These are phyloP conservation scores for Daucus carota DNA, from an alignment of 129 eudicot species.

Conservation along the genomic window DNA sequence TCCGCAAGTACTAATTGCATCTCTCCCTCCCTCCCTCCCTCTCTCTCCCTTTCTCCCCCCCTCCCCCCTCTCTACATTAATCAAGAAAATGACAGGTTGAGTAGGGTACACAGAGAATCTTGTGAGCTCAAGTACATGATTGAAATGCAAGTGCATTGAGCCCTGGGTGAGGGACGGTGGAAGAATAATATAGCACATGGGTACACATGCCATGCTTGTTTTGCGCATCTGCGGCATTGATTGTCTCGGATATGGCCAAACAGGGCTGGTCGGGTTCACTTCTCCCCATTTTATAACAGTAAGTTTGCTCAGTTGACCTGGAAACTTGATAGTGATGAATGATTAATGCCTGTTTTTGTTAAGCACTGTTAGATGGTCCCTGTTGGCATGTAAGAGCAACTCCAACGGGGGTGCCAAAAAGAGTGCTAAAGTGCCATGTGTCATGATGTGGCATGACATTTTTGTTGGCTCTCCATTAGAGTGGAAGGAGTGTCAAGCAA, in stretches of 20 bases:
- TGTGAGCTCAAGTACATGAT: not conserved
- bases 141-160: not conserved
- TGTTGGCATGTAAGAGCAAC: not conserved
- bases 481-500: too few relatives aligned
- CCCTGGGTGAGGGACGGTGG: slow-evolving; percentile 2
- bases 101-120: not conserved
- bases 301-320: not conserved
- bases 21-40: too few relatives aligned
- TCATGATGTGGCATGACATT: too few relatives aligned
- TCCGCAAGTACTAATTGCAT: not conserved
- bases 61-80: too few relatives aligned
- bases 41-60: too few relatives aligned
- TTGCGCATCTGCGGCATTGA: not conserved
- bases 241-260: not conserved
- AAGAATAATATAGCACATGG: slow-evolving; percentile 3
- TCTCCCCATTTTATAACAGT: not conserved
- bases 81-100: not conserved
- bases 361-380: not conserved
- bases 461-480: too few relatives aligned
- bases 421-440: too few relatives aligned
- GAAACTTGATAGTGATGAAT: not conserved
- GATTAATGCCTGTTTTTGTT: not conserved
- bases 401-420: too few relatives aligned
- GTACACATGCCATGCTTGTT: not conserved
- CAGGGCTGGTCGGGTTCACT: not conserved